A percentile compares a stretch with the other conserved stretches of the same genome.
phyloP scores from a whole-genome alignment of 352 stramenopile species.

The Globisporangium apiculatum region DNA sequence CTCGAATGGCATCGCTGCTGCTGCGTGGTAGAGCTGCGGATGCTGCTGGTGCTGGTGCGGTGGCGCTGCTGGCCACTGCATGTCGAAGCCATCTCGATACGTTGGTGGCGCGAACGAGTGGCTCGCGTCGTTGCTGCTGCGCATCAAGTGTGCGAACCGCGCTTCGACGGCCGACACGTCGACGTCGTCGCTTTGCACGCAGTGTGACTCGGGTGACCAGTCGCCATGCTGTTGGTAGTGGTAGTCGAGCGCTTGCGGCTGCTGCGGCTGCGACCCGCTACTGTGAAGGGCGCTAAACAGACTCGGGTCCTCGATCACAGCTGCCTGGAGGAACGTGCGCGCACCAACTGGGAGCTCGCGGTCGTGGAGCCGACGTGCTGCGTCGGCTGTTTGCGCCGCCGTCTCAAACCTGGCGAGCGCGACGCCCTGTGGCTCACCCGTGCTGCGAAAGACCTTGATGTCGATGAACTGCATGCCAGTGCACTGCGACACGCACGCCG shows the following conservation, averaged over 20 bases:
- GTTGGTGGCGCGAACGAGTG: slow-evolving; percentile 1
- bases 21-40: slow-evolving; percentile 16
- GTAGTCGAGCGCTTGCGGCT: slow-evolving; percentile 1
- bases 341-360: slow-evolving; percentile 42
- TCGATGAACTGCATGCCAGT: slow-evolving; percentile 78
- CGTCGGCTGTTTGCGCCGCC: slow-evolving; percentile 33
- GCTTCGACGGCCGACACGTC: slow-evolving; percentile 71
- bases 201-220: slow-evolving; percentile 10
- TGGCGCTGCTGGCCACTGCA: not conserved
- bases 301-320: slow-evolving; percentile 61
- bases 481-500: slow-evolving; percentile 44
- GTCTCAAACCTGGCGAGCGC: slow-evolving; percentile 73
- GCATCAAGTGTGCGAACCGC: slow-evolving; percentile 79
- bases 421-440: slow-evolving; percentile 53
- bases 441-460: slow-evolving; percentile 67
- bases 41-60: slow-evolving; percentile 9
- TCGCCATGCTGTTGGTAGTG: slow-evolving; percentile 1
- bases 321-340: slow-evolving; percentile 50
- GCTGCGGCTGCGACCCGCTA: slow-evolving; percentile 8
- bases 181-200: slow-evolving; percentile 31
- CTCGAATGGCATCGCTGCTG: slow-evolving; percentile 20
- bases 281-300: slow-evolving; percentile 57
- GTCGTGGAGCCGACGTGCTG: slow-evolving; percentile 49
- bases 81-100: not conserved
- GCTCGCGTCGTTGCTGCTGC: slow-evolving; percentile 29